Conservation (phyloP, 495 filamentous ascomycete species). For the Margaritispora aquatica region DNA sequence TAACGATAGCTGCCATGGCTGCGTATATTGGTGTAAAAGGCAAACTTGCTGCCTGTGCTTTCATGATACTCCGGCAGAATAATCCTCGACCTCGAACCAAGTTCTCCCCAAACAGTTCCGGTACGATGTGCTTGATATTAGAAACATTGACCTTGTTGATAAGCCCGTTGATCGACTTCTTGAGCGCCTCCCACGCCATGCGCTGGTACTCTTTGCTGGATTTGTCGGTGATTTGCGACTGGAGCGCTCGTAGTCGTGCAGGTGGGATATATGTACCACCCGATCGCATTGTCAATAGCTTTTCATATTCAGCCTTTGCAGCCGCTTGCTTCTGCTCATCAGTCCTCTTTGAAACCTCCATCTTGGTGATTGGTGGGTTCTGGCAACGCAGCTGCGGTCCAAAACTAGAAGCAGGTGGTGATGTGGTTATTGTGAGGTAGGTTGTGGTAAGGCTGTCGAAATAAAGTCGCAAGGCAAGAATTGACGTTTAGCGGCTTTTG, state of each 20-base stretch:
- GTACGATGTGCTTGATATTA: conserved; percentile 96
- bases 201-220: conserved; percentile 95
- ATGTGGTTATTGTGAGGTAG: too few relatives aligned
- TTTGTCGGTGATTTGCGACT: conserved; percentile 96
- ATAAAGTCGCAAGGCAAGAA: not conserved
- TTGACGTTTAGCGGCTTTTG: not conserved
- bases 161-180: conserved; percentile 97
- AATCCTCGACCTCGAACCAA: conserved; percentile 83
- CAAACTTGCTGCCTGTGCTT: conserved; percentile 92
- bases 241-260: conserved; percentile 80
- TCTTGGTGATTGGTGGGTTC: conserved; percentile 11
- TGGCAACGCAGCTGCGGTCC: not conserved
- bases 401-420: too few relatives aligned
- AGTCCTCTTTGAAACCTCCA: conserved; percentile 37
- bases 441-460: not conserved
- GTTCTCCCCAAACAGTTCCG: conserved; percentile 92
- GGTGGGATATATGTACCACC: conserved; percentile 96
- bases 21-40: conserved; percentile 95
- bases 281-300: conserved; percentile 80
- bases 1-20: conserved; percentile 91
- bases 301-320: conserved; percentile 87
- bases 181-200: conserved; percentile 98
- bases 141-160: conserved; percentile 98
- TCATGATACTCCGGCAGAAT: conserved; percentile 95
- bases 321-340: conserved; percentile 75